phyloP scores from a whole-genome alignment of 2,329 filamentous ascomycete species.

The Alternaria gansuensis region DNA sequence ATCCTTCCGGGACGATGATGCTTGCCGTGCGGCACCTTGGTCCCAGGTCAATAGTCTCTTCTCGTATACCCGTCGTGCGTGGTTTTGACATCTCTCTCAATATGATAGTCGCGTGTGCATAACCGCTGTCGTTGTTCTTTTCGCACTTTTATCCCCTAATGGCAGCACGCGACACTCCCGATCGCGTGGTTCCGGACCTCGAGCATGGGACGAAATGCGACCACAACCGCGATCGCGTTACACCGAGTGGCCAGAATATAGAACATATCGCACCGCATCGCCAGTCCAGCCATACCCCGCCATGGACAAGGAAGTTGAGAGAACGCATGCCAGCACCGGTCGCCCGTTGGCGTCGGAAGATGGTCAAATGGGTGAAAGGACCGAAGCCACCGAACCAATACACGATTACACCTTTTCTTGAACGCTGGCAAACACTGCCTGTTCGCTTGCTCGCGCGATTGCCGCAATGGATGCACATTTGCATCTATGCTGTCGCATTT shows the following conservation, averaged over 20 bases:
- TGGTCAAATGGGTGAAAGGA: conserved; percentile 57
- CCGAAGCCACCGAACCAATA: conserved; percentile 56
- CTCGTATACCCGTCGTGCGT: background rate
- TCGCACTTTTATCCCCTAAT: background rate
- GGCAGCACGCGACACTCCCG: conserved; percentile 13
- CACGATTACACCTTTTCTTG: conserved; percentile 64
- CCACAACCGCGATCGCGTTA: conserved; percentile 8
- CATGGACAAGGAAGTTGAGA: conserved; percentile 26
- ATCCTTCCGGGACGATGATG: conserved; percentile 12
- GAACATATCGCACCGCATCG: conserved; percentile 8
- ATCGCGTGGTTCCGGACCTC: conserved; percentile 18
- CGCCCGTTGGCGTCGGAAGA: conserved; percentile 28
- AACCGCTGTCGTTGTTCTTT: conserved; percentile 3
- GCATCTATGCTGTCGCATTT: conserved; percentile 66
- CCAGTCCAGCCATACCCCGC: conserved; percentile 8
- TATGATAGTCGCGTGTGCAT: conserved; percentile 10
- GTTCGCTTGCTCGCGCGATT: conserved; percentile 67
- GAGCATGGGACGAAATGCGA: conserved; percentile 18
- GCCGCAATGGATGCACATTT: conserved; percentile 64
- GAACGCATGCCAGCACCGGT: conserved; percentile 31
- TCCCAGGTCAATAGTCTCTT: background rate
- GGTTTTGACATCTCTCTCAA: background rate
- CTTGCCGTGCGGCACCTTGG: conserved; percentile 9
- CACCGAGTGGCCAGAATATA: background rate
- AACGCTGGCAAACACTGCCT: conserved; percentile 72